Conservation (phyloP, 768 basidiomycete genomes). For the Serendipita sp. region DNA sequence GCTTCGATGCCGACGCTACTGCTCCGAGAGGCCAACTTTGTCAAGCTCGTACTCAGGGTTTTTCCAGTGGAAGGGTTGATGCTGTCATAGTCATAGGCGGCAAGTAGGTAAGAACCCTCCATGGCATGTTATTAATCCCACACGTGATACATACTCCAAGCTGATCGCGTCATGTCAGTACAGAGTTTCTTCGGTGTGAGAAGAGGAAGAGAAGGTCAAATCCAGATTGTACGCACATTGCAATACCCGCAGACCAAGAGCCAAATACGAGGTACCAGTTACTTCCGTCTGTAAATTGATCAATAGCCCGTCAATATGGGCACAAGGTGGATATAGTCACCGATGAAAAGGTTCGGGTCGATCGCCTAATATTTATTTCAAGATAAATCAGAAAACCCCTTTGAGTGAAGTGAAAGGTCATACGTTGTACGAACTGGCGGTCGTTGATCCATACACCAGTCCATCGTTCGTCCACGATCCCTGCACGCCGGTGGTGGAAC, state of each 20-base stretch:
- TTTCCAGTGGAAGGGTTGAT: conserved; percentile 29
- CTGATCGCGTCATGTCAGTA: background rate
- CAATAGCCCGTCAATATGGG: background rate
- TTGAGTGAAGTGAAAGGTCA: conserved; percentile 7
- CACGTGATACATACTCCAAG: background rate
- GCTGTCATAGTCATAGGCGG: conserved; percentile 11
- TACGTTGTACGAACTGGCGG: conserved; percentile 27
- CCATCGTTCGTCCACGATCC: conserved; percentile 30
- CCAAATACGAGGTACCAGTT: conserved; percentile 37
- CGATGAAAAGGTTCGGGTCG: conserved; percentile 16
- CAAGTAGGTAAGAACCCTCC: too few species aligned
- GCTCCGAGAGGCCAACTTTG: conserved; percentile 16
- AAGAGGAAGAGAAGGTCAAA: conserved; percentile 2
- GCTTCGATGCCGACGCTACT: conserved; percentile 19
- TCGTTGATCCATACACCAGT: conserved; percentile 29
- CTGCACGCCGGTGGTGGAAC: conserved; percentile 27
- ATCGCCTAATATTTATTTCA: background rate
- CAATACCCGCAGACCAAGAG: conserved; percentile 43
- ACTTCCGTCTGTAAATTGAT: conserved; percentile 21
- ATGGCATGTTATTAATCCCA: too few species aligned
- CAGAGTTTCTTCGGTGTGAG: background rate
- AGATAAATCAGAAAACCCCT: background rate
- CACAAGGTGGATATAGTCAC: conserved; percentile 14
- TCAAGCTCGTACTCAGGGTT: conserved; percentile 17
- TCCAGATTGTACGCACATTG: conserved; percentile 19